Evolutionary conservation across 2,329 filamentous ascomycete species (phyloP).

Genomic region (Diaporthe aspalathi): DNA sequence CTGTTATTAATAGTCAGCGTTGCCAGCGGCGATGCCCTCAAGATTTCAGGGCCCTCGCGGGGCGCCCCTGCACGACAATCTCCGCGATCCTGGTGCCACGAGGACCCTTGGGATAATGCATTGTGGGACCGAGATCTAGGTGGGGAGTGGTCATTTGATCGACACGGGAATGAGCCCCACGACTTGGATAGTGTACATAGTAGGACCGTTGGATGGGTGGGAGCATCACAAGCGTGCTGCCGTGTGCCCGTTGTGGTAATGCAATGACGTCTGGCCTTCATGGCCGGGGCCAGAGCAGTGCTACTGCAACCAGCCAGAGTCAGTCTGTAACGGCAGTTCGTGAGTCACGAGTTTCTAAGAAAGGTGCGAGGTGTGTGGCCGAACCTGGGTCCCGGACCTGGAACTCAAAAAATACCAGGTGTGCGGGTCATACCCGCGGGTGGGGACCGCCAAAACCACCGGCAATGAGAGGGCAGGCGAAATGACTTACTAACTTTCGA

Average conservation of each 20-base stretch:
- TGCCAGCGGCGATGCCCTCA: conserved; percentile 15
- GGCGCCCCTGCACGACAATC: conserved; percentile 11
- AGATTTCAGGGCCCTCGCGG: conserved; percentile 29
- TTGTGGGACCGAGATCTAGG: conserved; percentile 16
- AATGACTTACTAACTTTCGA: conserved; percentile 14
- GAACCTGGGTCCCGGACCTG: conserved; percentile 15
- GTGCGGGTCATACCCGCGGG: conserved; percentile 22
- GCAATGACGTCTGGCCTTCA: neutral
- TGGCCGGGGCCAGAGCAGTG: conserved; percentile 8
- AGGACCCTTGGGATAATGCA: conserved; percentile 5
- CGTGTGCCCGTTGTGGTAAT: conserved; percentile 11
- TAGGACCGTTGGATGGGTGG: conserved; percentile 1
- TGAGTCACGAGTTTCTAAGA: conserved; percentile 20
- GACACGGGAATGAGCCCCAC: conserved; percentile 13
- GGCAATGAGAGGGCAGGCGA: conserved; percentile 23
- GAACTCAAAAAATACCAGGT: conserved; percentile 2
- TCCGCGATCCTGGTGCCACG: conserved; percentile 22
- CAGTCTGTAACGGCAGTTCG: conserved; percentile 18
- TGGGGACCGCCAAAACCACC: conserved; percentile 21
- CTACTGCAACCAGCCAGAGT: conserved; percentile 6
- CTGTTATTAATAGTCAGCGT: conserved; percentile 20
- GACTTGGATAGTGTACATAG: neutral
- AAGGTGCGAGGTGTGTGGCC: conserved; percentile 8
- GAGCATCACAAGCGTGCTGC: conserved; percentile 21
- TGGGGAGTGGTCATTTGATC: conserved; percentile 17